Conservation (phyloP, 345 rosid genomes). For the Populus tremula region DNA sequence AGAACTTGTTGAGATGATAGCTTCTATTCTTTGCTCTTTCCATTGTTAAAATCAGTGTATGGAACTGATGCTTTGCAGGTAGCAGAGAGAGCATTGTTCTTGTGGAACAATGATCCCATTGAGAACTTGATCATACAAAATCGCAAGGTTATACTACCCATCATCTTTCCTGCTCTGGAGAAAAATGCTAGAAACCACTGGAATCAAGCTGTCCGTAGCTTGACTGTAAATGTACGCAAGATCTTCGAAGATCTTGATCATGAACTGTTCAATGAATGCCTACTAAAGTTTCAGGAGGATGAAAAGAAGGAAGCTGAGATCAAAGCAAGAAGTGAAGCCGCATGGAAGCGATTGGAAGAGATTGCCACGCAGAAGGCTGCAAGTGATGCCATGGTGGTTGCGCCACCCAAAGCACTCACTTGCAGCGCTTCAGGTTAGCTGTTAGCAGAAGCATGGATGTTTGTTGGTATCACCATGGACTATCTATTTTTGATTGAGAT, state of each 20-base stretch:
- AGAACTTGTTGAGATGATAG: background rate
- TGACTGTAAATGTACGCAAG: conserved; percentile 30
- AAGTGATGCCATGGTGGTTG: background rate
- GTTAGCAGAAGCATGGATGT: conserved; percentile 11
- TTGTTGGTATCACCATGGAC: conserved; percentile 9
- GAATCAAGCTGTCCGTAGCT: conserved; percentile 33
- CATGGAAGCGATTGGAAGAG: conserved; percentile 25
- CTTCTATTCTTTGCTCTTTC: background rate
- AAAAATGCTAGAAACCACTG: conserved; percentile 27
- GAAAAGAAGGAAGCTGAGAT: conserved; percentile 13
- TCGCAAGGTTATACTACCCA: conserved; percentile 24
- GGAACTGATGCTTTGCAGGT: conserved; percentile 16
- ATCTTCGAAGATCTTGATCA: conserved; percentile 28
- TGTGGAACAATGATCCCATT: conserved; percentile 28
- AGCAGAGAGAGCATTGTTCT: conserved; percentile 30
- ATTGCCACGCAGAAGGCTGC: conserved; percentile 10
- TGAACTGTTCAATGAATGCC: conserved; percentile 25
- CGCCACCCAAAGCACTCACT: background rate
- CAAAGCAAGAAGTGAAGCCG: conserved; percentile 17
- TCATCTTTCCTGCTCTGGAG: conserved; percentile 26
- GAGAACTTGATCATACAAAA: conserved; percentile 23
- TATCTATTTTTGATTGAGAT: conserved; percentile 9
- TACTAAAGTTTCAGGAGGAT: conserved; percentile 16
- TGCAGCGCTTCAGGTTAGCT: conserved; percentile 14
- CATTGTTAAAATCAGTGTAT: background rate